A percentile compares a stretch with the other conserved stretches of the same genome.
Evolutionary conservation across 345 rosid genomes (phyloP).

Genomic region (Salix viminalis): DNA sequence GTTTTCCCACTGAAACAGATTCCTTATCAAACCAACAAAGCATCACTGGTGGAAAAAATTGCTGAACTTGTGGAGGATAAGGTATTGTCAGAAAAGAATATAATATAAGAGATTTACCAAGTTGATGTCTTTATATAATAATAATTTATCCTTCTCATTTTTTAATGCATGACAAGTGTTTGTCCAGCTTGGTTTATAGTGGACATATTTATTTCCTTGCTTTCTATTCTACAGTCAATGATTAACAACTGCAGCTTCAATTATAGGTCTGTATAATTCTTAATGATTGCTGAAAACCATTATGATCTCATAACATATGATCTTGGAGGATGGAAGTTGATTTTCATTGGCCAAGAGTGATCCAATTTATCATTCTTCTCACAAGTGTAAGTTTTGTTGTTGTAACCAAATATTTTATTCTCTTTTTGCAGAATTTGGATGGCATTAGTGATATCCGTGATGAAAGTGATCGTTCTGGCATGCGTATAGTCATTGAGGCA

Average conservation of each 20-base stretch:
- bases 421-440: slow-evolving; percentile 59
- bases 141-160: background rate
- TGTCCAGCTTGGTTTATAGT: no score
- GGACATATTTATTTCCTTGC: no score
- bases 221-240: no score
- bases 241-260: no score
- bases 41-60: slow-evolving; percentile 88
- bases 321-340: no score
- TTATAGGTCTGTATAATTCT: no score
- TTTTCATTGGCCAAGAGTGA: no score
- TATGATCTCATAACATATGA: no score
- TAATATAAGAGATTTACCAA: background rate
- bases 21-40: slow-evolving; percentile 90
- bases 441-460: slow-evolving; percentile 94
- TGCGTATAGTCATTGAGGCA: slow-evolving; percentile 97
- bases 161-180: background rate
- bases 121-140: background rate
- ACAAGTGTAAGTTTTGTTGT: background rate
- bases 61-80: slow-evolving; percentile 93
- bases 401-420: background rate
- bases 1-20: slow-evolving; percentile 47
- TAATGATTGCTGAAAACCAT: no score
- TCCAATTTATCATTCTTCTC: no score
- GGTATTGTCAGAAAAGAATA: slow-evolving; percentile 36
- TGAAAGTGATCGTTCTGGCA: slow-evolving; percentile 93